A percentile compares a stretch with the other conserved stretches of the same genome.
These are phyloP conservation scores for Aspergillus jensenii DNA, from an alignment of 2,329 filamentous ascomycete species.

Conservation along the genomic window DNA sequence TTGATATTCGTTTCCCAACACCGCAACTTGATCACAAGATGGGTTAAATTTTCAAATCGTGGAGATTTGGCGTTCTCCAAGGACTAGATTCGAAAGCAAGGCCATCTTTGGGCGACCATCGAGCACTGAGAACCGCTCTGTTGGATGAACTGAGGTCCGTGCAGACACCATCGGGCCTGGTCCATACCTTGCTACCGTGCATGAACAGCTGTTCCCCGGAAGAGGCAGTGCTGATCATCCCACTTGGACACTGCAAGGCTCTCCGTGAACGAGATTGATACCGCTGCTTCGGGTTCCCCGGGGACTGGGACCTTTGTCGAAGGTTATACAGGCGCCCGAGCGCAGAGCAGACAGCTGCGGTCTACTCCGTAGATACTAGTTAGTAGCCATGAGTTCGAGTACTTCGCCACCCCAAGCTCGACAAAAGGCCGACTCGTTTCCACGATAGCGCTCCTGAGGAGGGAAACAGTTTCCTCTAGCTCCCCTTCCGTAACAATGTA, in stretches of 20 bases:
- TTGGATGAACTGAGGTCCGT: background rate
- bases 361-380: no score
- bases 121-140: no score
- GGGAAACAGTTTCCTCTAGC: no score
- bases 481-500: no score
- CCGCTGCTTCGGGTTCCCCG: background rate
- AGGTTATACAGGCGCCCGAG: no score
- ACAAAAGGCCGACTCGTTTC: no score
- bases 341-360: background rate
- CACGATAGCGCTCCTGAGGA: no score
- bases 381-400: no score
- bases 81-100: background rate
- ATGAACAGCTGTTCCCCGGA: background rate
- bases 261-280: background rate
- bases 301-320: background rate
- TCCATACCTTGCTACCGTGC: background rate
- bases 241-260: no score
- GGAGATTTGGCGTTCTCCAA: no score
- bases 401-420: no score
- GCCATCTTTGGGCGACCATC: background rate
- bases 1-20: background rate
- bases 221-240: background rate
- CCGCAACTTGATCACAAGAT: background rate
- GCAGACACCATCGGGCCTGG: background rate
- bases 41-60: no score